Base-by-base conservation (phyloP, 176 grass and related monocot species). In the Lolium rigidum region DNA sequence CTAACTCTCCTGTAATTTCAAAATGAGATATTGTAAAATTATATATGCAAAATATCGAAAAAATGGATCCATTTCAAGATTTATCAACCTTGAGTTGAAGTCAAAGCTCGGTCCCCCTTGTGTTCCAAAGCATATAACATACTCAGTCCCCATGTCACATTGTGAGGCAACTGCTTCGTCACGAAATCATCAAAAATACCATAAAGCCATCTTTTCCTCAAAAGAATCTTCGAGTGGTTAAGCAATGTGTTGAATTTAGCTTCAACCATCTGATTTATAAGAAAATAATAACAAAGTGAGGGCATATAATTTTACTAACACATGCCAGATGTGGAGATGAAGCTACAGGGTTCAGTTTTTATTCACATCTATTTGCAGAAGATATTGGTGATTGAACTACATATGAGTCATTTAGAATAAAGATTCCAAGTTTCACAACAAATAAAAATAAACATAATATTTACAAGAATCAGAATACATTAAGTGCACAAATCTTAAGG, bases 111-210 rank as follows among this genome's bases (percentile, higher is more conserved):
- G 70, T 95, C 94, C 16, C 96, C 96, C 84, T 94, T 92, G 73
- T 98, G 97, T 85, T 98, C 97, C 88, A 95, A 64, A 88, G 97
- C 97, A 94, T 98, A 98, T 79, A 98, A 82, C 86, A 98, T 54
- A 91, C 97, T 98, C 52, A 98, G 79, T 20, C 92, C 93, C 93
- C 97, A 98, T 74, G 97, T 98, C 82, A 98, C 97, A 82, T 98
- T 98, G 44, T 98, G 85, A 37, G 97, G 94, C 16, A 98, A 79
- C 69, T 98, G 97, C 81, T 95, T 98, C 0, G 97, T 98, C 74
- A 95, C 88, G 20, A 98, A 98, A 56, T 98, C 94, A 83, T 98
- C 90, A 24, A 98, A 86, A 80, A 98, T 96, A 71, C 97, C 97
- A 85, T 98, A 98, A 62, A 98, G 70, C 84, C 93, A 98, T 47